phyloP scores from a whole-genome alignment of 73 alveolate genomes.

The Loxodes magnus region DNA sequence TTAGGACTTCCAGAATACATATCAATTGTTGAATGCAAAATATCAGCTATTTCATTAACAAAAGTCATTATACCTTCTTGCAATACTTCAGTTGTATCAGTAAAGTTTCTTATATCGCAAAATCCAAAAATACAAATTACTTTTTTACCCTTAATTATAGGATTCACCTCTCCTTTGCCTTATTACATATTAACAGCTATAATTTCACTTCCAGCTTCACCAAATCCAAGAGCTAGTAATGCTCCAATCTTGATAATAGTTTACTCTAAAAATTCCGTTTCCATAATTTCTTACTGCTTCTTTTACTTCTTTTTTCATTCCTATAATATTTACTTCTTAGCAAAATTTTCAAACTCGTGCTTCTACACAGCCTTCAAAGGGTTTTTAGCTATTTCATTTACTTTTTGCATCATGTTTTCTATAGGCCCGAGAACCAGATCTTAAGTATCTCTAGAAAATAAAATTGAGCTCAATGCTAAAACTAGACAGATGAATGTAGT shows the following conservation, averaged over 20 bases:
- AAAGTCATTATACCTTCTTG: constrained; percentile 90
- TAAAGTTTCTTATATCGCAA: constrained; percentile 79
- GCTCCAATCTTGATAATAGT: constrained; percentile 88
- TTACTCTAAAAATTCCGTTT: constrained; percentile 89
- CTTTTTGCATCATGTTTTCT: constrained; percentile 69
- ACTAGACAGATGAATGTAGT: constrained; percentile 63
- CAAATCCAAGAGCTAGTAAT: constrained; percentile 19
- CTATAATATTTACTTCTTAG: constrained; percentile 3
- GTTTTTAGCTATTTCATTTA: constrained; percentile 43
- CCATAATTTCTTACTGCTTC: no score
- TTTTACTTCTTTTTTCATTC: no score
- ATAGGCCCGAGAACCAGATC: constrained; percentile 66
- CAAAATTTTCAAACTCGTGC: not conserved
- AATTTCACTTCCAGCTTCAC: constrained; percentile 37
- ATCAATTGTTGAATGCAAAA: constrained; percentile 86
- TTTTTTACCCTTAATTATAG: constrained; percentile 55
- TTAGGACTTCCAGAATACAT: constrained; percentile 92
- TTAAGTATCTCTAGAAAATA: constrained; percentile 65
- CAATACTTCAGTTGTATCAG: constrained; percentile 72
- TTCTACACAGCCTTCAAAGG: constrained; percentile 26
- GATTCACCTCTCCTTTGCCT: constrained; percentile 70
- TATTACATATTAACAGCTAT: constrained; percentile 56
- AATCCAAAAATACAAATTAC: constrained; percentile 73
- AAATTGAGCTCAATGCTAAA: constrained; percentile 52
- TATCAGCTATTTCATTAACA: constrained; percentile 96